These are phyloP conservation scores for Lachnellula hyalina DNA, from an alignment of 2,329 filamentous ascomycete species.

Conservation along the genomic window DNA sequence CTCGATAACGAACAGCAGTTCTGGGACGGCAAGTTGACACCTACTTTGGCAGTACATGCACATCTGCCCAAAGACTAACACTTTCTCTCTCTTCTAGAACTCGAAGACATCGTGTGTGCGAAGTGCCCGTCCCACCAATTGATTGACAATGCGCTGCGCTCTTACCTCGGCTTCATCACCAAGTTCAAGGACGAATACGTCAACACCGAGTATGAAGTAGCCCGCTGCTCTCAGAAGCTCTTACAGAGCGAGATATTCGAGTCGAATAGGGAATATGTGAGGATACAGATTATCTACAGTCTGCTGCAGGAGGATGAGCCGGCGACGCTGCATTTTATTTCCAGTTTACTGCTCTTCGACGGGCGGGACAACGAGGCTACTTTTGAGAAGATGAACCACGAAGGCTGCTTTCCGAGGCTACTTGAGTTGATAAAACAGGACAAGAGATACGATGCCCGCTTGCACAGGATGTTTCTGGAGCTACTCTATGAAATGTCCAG, in stretches of 20 bases:
- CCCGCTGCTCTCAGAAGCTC: conserved; percentile 73
- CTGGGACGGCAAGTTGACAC: conserved; percentile 66
- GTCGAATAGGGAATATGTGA: conserved; percentile 76
- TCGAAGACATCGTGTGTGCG: conserved; percentile 58
- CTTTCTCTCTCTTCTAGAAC: conserved; percentile 43
- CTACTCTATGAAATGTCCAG: conserved; percentile 95
- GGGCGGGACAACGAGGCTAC: conserved; percentile 71
- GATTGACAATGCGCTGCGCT: conserved; percentile 81
- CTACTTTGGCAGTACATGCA: neutral
- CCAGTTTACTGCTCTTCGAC: conserved; percentile 81
- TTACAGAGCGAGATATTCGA: conserved; percentile 70
- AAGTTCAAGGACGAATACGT: conserved; percentile 71
- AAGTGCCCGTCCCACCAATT: conserved; percentile 54
- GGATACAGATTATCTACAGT: conserved; percentile 87
- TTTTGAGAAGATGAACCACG: conserved; percentile 82
- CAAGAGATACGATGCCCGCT: conserved; percentile 58
- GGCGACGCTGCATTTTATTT: conserved; percentile 73
- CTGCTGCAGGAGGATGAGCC: conserved; percentile 84
- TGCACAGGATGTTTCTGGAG: conserved; percentile 80
- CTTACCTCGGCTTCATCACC: conserved; percentile 75
- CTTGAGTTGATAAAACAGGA: conserved; percentile 70
- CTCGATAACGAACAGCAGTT: conserved; percentile 80
- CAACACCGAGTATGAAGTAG: conserved; percentile 71
- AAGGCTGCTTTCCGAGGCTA: conserved; percentile 77
- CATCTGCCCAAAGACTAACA: neutral